Evolutionary conservation across 169 alveolate genomes (phyloP).

Genomic region (Fabrea salina): DNA sequence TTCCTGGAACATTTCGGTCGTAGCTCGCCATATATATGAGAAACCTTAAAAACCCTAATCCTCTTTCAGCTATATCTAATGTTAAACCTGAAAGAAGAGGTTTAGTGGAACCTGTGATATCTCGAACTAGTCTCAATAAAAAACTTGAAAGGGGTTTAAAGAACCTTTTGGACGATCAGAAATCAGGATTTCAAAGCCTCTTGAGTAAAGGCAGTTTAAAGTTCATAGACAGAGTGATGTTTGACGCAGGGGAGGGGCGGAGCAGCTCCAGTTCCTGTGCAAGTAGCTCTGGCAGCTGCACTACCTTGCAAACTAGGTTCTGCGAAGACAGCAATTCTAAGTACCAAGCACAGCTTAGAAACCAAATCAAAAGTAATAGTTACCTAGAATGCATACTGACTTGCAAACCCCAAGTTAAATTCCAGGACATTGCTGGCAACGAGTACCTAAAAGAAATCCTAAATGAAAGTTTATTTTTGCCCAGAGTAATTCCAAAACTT

Average conservation of each 20-base stretch:
- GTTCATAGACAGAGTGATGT: not conserved
- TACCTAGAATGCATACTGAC: constrained; percentile 33
- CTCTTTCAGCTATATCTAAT: not conserved
- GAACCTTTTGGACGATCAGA: not conserved
- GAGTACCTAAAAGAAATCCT: constrained; percentile 44
- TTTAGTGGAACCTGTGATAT: not conserved
- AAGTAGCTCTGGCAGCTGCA: not conserved
- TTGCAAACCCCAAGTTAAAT: constrained; percentile 26
- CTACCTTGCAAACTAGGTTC: not conserved
- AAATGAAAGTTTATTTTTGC: constrained; percentile 35
- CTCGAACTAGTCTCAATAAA: not conserved
- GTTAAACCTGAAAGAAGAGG: not conserved
- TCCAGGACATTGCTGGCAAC: constrained; percentile 54
- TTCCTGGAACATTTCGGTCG: no score
- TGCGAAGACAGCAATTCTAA: not conserved
- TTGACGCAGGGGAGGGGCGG: not conserved
- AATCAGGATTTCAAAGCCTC: not conserved
- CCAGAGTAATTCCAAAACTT: constrained; percentile 19
- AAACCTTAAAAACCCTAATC: not conserved
- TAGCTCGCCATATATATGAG: no score
- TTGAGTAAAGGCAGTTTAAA: not conserved
- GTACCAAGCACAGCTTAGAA: not conserved
- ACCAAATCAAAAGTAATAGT: not conserved
- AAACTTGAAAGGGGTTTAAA: not conserved
- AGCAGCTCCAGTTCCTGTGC: not conserved